These are phyloP conservation scores for Massarina eburnea DNA, from an alignment of 2,329 filamentous ascomycete genomes.

Conservation along the genomic window DNA sequence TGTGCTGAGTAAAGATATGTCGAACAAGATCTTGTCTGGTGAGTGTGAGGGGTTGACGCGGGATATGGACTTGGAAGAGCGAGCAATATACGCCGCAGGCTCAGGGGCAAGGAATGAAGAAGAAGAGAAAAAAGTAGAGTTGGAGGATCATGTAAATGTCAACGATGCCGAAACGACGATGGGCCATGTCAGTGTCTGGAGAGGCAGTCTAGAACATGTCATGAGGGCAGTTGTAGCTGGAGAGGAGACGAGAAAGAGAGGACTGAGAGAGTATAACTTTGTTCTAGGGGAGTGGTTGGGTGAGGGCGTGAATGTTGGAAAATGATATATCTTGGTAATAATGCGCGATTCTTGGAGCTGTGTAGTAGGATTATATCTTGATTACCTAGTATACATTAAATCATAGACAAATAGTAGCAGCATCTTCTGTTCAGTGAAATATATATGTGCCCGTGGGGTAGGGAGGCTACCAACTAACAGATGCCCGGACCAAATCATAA, in stretches of 20 bases:
- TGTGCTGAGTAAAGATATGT: background rate
- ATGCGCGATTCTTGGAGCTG: no score
- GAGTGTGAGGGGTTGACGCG: background rate
- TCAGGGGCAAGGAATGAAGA: background rate
- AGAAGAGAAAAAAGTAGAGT: background rate
- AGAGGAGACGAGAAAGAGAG: background rate
- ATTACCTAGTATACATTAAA: no score
- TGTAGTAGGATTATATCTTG: no score
- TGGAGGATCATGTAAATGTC: background rate
- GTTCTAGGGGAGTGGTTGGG: background rate
- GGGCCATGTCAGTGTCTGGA: background rate
- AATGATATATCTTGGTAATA: no score
- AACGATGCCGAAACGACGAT: background rate
- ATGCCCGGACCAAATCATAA: no score
- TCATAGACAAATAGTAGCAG: no score
- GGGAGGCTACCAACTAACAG: no score
- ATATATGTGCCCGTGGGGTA: no score
- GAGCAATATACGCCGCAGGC: background rate
- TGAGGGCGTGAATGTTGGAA: background rate
- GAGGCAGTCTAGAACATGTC: background rate
- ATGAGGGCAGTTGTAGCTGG: background rate
- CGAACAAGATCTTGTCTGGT: background rate
- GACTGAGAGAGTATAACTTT: background rate
- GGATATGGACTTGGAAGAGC: background rate
- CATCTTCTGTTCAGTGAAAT: no score